A percentile compares a stretch with the other conserved stretches of the same genome.
phyloP scores from a whole-genome alignment of 2,329 filamentous ascomycete species.

The Microdochium paspali region DNA sequence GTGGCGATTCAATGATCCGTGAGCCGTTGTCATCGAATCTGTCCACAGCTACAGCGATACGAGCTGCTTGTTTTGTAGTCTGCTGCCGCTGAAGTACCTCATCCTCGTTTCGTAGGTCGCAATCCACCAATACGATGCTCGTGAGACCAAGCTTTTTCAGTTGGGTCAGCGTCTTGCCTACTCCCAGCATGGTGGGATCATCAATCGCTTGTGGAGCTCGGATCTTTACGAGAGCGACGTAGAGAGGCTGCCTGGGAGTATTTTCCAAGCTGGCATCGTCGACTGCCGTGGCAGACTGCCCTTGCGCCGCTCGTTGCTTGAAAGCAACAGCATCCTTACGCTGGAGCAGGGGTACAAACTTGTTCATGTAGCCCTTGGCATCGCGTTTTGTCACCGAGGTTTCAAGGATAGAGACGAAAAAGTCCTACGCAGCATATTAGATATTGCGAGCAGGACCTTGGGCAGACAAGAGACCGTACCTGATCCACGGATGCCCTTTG shows the following conservation, averaged over 20 bases:
- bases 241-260: constrained; percentile 25
- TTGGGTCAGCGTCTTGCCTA: constrained; percentile 77
- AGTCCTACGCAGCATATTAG: constrained; percentile 46
- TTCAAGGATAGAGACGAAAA: constrained; percentile 77
- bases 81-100: constrained; percentile 27
- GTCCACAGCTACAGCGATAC: constrained; percentile 68
- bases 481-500: constrained; percentile 36
- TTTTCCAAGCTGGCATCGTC: constrained; percentile 1
- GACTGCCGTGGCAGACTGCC: constrained; percentile 8
- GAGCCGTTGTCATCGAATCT: constrained; percentile 58
- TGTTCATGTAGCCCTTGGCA: constrained; percentile 82
- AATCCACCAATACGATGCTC: constrained; percentile 77
- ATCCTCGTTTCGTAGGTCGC: constrained; percentile 28
- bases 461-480: constrained; percentile 19
- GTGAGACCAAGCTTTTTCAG: constrained; percentile 72
- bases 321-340: constrained; percentile 20
- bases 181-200: constrained; percentile 58
- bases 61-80: constrained; percentile 56
- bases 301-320: constrained; percentile 17
- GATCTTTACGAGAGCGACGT: constrained; percentile 82
- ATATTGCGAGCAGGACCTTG: not conserved
- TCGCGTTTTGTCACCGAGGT: constrained; percentile 89
- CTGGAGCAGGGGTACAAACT: constrained; percentile 47
- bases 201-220: constrained; percentile 63
- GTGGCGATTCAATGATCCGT: constrained; percentile 53